These are phyloP conservation scores for Colletotrichum sp. DNA, from an alignment of 2,329 filamentous ascomycete genomes.

Conservation along the genomic window DNA sequence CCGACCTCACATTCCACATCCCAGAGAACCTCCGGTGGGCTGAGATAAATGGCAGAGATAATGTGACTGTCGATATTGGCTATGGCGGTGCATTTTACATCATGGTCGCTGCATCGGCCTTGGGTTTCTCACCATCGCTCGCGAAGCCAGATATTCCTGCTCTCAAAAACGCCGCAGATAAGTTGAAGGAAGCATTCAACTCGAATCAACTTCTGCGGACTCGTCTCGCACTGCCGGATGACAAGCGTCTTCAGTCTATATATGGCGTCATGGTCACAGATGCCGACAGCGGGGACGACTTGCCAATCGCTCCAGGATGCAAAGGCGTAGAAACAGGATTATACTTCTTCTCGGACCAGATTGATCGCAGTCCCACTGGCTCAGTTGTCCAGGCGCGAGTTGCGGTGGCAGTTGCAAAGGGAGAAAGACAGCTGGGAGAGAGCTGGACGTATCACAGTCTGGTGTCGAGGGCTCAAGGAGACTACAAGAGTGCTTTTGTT, in stretches of 20 bases:
- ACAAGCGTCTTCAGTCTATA: constrained; percentile 37
- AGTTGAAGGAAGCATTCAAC: constrained; percentile 31
- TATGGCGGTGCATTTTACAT: constrained; percentile 52
- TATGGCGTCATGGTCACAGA: constrained; percentile 44
- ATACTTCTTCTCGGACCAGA: constrained; percentile 50
- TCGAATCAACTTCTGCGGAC: constrained; percentile 23
- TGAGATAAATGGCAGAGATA: constrained; percentile 31
- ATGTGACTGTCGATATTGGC: constrained; percentile 37
- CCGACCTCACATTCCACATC: constrained; percentile 34
- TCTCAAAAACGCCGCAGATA: constrained; percentile 34
- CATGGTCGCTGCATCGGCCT: constrained; percentile 36
- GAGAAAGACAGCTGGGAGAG: not conserved
- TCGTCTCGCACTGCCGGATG: constrained; percentile 26
- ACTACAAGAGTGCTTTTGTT: not conserved
- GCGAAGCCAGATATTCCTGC: constrained; percentile 30
- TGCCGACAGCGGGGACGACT: constrained; percentile 25
- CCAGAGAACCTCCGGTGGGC: constrained; percentile 38
- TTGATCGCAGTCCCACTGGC: constrained; percentile 30
- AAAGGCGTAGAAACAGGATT: constrained; percentile 43
- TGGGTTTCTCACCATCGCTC: constrained; percentile 41
- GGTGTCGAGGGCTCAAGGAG: not conserved
- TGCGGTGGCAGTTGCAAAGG: not conserved
- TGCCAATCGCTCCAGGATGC: constrained; percentile 9
- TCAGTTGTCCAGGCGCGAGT: constrained; percentile 10
- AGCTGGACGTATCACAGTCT: constrained; percentile 9